A percentile compares a stretch with the other conserved stretches of the same genome.
Evolutionary conservation across 768 basidiomycete genomes (phyloP).

Genomic region (Dentipellis fragilis): DNA sequence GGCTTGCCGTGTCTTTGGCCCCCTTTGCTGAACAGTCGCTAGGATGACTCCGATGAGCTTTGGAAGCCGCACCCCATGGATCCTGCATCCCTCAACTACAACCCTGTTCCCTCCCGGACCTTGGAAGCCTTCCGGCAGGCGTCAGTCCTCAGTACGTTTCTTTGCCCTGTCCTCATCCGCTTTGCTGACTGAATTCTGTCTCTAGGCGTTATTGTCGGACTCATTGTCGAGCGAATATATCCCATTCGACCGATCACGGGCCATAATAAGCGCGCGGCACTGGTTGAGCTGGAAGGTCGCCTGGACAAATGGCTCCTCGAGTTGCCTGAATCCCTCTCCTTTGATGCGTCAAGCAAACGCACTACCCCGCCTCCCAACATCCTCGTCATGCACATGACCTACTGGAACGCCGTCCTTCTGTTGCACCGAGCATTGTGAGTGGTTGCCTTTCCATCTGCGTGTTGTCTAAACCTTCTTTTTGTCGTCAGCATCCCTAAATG

Average conservation of each 20-base stretch:
- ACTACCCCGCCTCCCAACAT: constrained; percentile 53
- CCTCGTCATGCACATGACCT: constrained; percentile 60
- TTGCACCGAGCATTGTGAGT: constrained; percentile 76
- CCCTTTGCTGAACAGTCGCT: constrained; percentile 27
- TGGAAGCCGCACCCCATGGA: constrained; percentile 39
- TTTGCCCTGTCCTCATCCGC: neutral
- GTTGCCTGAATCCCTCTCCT: constrained; percentile 54
- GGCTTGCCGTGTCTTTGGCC: neutral
- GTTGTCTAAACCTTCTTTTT: constrained; percentile 1
- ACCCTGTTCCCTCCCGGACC: constrained; percentile 34
- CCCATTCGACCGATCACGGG: constrained; percentile 46
- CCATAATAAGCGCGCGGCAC: constrained; percentile 35
- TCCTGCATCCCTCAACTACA: constrained; percentile 30
- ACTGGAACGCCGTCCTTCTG: constrained; percentile 67
- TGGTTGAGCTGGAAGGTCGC: constrained; percentile 50
- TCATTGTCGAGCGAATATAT: constrained; percentile 60
- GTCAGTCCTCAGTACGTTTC: constrained; percentile 45
- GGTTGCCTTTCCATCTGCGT: neutral
- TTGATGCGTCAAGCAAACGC: constrained; percentile 45
- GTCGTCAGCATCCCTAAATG: constrained; percentile 56
- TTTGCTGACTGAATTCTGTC: neutral
- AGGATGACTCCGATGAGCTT: constrained; percentile 36
- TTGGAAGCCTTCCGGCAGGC: constrained; percentile 49
- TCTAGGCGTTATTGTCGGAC: constrained; percentile 56
- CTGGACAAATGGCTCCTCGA: constrained; percentile 69